Percentiles rank a stretch among this genome's conserved stretches.
These are phyloP conservation scores for Neobulgaria alba DNA, from an alignment of 2,329 filamentous ascomycete species.

Conservation along the genomic window DNA sequence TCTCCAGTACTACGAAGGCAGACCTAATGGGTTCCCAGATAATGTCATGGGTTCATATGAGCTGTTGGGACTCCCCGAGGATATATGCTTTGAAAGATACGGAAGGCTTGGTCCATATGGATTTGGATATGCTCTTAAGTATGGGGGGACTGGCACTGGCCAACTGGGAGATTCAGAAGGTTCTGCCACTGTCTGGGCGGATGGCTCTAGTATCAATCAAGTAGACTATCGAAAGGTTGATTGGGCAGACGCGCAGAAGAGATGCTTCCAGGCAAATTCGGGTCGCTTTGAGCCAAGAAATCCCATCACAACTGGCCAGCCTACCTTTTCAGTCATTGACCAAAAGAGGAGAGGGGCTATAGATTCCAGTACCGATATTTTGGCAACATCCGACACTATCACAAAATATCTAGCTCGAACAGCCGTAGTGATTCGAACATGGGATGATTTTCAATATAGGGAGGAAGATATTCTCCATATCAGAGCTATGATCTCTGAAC, in stretches of 20 bases:
- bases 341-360: slow-evolving; percentile 1
- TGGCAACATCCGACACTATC: slow-evolving; percentile 2
- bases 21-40: slow-evolving; percentile 77
- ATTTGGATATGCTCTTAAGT: slow-evolving; percentile 70
- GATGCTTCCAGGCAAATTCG: slow-evolving; percentile 63
- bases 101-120: slow-evolving; percentile 86
- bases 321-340: slow-evolving; percentile 15
- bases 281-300: slow-evolving; percentile 47
- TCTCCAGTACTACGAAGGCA: slow-evolving; percentile 66
- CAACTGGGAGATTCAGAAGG: slow-evolving; percentile 78
- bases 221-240: slow-evolving; percentile 71
- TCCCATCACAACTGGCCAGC: slow-evolving; percentile 6
- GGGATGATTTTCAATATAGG: slow-evolving; percentile 71
- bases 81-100: slow-evolving; percentile 89
- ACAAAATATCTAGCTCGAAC: slow-evolving; percentile 45
- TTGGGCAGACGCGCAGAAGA: slow-evolving; percentile 71
- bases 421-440: slow-evolving; percentile 73
- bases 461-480: slow-evolving; percentile 75
- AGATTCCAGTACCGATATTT: slow-evolving; percentile 3
- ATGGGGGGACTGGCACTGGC: slow-evolving; percentile 76
- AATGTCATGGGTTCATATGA: slow-evolving; percentile 82
- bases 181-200: slow-evolving; percentile 68
- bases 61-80: slow-evolving; percentile 66
- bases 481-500: slow-evolving; percentile 74
- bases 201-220: slow-evolving; percentile 40